These are phyloP conservation scores for Rhytidiadelphus loreus DNA, from an alignment of 225 moss, liverwort and hornwort species.

Conservation along the genomic window DNA sequence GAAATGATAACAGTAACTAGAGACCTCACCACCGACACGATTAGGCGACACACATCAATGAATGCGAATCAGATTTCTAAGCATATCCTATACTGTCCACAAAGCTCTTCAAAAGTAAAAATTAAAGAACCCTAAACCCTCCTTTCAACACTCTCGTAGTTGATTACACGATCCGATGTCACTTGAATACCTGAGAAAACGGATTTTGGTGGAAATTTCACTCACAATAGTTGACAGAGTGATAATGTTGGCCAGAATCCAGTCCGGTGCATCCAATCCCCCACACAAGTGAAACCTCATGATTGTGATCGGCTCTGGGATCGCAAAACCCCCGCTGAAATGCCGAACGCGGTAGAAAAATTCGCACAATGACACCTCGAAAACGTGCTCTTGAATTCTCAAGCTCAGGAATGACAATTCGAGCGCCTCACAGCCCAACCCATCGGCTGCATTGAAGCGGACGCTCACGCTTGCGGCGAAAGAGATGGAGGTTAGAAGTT, in stretches of 20 bases:
- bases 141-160: neutral
- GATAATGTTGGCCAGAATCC: conserved; percentile 85
- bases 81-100: neutral
- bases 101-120: neutral
- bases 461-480: neutral
- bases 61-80: neutral
- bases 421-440: neutral
- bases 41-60: neutral
- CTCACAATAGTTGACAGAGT: conserved; percentile 61
- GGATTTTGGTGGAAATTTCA: neutral
- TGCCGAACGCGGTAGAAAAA: neutral
- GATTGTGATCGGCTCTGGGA: neutral
- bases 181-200: neutral
- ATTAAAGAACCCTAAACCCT: neutral
- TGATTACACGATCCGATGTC: neutral
- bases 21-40: neutral
- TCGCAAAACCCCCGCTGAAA: neutral
- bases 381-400: neutral
- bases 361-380: neutral
- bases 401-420: neutral
- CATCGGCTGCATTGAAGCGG: too few species aligned
- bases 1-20: too few species aligned
- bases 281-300: conserved; percentile 89
- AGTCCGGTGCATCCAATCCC: conserved; percentile 85
- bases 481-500: neutral